Evolutionary conservation across 768 basidiomycete genomes (phyloP), one percentile per base, ranked within the genome.

Genomic region (Boletus rufocinnamomeus): DNA sequence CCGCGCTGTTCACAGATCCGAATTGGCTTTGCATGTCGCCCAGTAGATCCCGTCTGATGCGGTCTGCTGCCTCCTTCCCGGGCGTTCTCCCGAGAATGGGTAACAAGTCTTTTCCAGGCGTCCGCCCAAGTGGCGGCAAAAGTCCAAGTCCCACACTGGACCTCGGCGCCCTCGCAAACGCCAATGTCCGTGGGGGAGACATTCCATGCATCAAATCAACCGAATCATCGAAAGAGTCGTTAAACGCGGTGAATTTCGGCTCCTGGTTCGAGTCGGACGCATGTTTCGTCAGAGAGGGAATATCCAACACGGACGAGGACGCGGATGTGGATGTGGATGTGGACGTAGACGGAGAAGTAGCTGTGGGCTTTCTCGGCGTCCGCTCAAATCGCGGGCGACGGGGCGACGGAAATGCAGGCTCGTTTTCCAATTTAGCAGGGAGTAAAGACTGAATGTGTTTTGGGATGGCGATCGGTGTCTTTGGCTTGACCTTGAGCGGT

Each of bases 11-110:
- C 21, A 44, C 50, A 44, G 68, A 62, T 21, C 59, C 66, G 2
- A 67, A 50, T 25, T 74, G 79, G 50, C 68, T 74, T 62, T 83
- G 81, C 23, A 80, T 75, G 57, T 83, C 80, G 25, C 80, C 82
- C 21, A 93, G 73, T 3, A 92, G 75, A 69, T 88, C 86, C 32
- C 78, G 78, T 51, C 83, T 80, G 52, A 93, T 90, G 16, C 87
- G 80, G 13, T 81, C 77, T 1, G 88, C 89, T 4, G 90, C 91
- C 58, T 86, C 84, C 66, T 82, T 87, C 32, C 79, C 80, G 0
- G 93, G 93, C 3, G 92, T 92, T 59, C 84, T 81, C 0, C 83
- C 81, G 7, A 84, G 65, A 30, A 71, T 71, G 8, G 77, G 78
- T 3, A 69, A 56, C 17, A 66, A 44, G 38, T 85, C 85, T 67